Percentiles rank a stretch among this genome's conserved stretches.
Conservation (phyloP, 805 yeast genomes). For the Candida taoyuanica region DNA sequence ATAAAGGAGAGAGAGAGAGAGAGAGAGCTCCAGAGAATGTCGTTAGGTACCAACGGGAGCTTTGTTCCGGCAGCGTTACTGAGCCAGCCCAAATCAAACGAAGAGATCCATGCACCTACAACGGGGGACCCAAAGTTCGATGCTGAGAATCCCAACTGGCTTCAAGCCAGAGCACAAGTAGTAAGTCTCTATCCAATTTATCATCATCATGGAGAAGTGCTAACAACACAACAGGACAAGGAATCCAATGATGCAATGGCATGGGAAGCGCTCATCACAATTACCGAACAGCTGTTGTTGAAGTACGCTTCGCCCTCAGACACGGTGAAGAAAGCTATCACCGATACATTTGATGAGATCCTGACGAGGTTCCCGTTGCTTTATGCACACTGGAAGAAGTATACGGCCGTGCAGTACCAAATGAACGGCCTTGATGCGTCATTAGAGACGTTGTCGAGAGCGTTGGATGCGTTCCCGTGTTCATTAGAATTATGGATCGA, state of each 20-base stretch:
- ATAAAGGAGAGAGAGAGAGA: too few relatives aligned
- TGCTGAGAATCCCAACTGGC: slow-evolving; percentile 25
- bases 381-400: slow-evolving; percentile 61
- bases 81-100: too few relatives aligned
- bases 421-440: slow-evolving; percentile 51
- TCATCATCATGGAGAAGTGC: slow-evolving; percentile 1
- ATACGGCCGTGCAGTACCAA: slow-evolving; percentile 50
- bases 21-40: too few relatives aligned
- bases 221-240: slow-evolving; percentile 9
- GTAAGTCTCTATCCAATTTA: slow-evolving; percentile 5
- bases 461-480: slow-evolving; percentile 48
- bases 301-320: slow-evolving; percentile 33
- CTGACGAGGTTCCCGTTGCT: slow-evolving; percentile 54
- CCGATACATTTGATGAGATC: slow-evolving; percentile 36
- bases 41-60: too few relatives aligned
- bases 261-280: slow-evolving; percentile 37
- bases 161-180: slow-evolving; percentile 20
- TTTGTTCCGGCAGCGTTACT: too few relatives aligned
- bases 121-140: slow-evolving; percentile 16
- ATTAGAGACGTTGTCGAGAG: slow-evolving; percentile 36
- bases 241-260: slow-evolving; percentile 29
- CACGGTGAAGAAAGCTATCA: slow-evolving; percentile 27
- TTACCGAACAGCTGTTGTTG: slow-evolving; percentile 29
- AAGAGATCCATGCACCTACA: not conserved
- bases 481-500: slow-evolving; percentile 69